A percentile compares a stretch with the other conserved stretches of the same genome.
Evolutionary conservation across 345 rosid genomes (phyloP).

Genomic region (Dipteronia dyeriana): DNA sequence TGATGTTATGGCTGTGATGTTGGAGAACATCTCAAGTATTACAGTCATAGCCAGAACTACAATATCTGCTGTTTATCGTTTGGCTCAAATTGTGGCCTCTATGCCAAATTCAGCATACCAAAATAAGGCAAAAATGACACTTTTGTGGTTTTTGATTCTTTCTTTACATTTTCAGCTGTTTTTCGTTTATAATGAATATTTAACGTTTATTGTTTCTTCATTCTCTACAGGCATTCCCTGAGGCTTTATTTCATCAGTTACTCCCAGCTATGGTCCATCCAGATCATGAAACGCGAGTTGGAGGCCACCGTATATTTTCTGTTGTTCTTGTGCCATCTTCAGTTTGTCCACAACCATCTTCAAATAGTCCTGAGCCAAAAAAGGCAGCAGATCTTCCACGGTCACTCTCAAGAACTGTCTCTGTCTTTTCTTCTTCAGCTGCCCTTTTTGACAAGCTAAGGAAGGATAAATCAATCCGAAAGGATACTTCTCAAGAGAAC

Average conservation of each 20-base stretch:
- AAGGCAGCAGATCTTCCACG: slow-evolving; percentile 62
- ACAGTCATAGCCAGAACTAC: slow-evolving; percentile 79
- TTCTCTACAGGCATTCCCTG: slow-evolving; percentile 77
- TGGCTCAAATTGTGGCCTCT: slow-evolving; percentile 88
- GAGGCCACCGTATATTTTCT: slow-evolving; percentile 92
- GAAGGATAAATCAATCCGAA: slow-evolving; percentile 49
- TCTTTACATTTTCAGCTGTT: slow-evolving; percentile 9
- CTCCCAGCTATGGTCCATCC: slow-evolving; percentile 96
- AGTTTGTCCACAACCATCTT: slow-evolving; percentile 61
- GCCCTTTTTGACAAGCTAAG: slow-evolving; percentile 92
- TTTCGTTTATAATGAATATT: slow-evolving; percentile 3
- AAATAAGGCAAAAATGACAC: slow-evolving; percentile 60
- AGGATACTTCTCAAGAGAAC: slow-evolving; percentile 39
- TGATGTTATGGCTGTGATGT: slow-evolving; percentile 83
- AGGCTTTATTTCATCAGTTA: slow-evolving; percentile 91
- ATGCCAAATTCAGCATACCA: slow-evolving; percentile 79
- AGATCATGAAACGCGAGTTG: slow-evolving; percentile 86
- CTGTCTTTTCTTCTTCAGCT: slow-evolving; percentile 97
- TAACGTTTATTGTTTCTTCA: slow-evolving; percentile 15
- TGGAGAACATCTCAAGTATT: slow-evolving; percentile 84
- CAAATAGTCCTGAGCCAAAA: slow-evolving; percentile 42
- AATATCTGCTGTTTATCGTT: slow-evolving; percentile 76
- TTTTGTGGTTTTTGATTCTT: slow-evolving; percentile 3
- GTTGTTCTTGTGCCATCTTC: slow-evolving; percentile 94
- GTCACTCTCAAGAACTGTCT: slow-evolving; percentile 89